Conservation (phyloP, 2,329 filamentous ascomycete genomes). For the Metarhizium anisopliae region DNA sequence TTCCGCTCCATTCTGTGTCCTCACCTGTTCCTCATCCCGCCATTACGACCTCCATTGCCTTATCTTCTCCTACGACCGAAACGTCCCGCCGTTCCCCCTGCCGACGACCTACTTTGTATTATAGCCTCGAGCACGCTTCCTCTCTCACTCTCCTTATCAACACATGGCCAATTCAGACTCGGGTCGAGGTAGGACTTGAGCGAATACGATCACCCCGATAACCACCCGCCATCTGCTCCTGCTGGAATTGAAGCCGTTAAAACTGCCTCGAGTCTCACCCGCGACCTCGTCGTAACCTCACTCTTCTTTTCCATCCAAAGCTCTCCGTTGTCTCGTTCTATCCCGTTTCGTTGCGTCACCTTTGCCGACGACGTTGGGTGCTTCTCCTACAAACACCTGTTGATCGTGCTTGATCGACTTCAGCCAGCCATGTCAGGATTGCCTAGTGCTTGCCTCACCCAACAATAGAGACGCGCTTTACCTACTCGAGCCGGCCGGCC, state of each 20-base stretch:
- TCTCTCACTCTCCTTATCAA: not conserved
- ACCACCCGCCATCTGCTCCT: not conserved
- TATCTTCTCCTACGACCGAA: not conserved
- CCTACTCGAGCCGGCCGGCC: constrained; percentile 17
- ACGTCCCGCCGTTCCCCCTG: not conserved
- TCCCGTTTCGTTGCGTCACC: not conserved
- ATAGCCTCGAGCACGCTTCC: not conserved
- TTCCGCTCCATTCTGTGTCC: not conserved
- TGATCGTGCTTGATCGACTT: not conserved
- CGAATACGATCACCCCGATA: not conserved
- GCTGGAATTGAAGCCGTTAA: not conserved
- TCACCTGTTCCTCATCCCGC: not conserved
- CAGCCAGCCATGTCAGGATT: constrained; percentile 21
- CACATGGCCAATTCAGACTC: not conserved
- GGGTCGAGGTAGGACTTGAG: not conserved
- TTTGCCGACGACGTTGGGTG: not conserved
- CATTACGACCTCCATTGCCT: not conserved
- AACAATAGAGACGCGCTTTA: constrained; percentile 24
- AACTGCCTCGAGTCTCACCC: not conserved
- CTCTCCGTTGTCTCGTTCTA: not conserved
- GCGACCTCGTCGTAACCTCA: not conserved
- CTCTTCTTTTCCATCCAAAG: not conserved
- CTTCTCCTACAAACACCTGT: not conserved
- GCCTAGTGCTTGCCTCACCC: constrained; percentile 10
- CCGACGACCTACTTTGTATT: constrained; percentile 4